Evolutionary conservation across 495 filamentous ascomycete genomes (phyloP).

Genomic region (Tetracladium marchalianum): DNA sequence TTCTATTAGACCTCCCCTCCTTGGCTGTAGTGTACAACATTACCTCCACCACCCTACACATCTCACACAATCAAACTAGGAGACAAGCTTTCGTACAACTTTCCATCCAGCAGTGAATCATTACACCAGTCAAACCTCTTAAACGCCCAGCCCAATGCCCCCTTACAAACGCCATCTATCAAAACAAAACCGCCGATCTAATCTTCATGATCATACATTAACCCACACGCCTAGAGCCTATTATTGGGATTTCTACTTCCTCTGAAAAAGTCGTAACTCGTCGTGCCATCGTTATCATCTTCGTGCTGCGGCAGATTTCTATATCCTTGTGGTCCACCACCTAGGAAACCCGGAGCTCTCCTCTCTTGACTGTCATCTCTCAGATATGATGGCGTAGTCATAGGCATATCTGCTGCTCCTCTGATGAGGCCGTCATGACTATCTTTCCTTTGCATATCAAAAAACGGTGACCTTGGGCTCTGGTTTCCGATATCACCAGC

Average conservation of each 20-base stretch:
- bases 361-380: slow-evolving; percentile 11
- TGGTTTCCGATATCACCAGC: slow-evolving; percentile 3
- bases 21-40: too few species aligned
- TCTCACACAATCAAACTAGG: too few species aligned
- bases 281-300: slow-evolving; percentile 12
- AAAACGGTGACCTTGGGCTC: slow-evolving; percentile 2
- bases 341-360: slow-evolving; percentile 30
- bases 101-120: too few species aligned
- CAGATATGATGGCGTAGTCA: slow-evolving; percentile 7
- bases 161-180: neutral
- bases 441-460: slow-evolving; percentile 8
- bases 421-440: slow-evolving; percentile 29
- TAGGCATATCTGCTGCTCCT: slow-evolving; percentile 21
- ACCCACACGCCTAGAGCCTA: neutral
- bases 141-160: neutral
- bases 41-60: too few species aligned
- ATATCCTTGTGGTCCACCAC: slow-evolving; percentile 43
- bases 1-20: too few species aligned
- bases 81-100: too few species aligned
- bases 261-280: slow-evolving; percentile 20
- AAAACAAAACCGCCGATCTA: neutral
- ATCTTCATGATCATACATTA: neutral
- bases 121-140: too few species aligned
- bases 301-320: slow-evolving; percentile 36
- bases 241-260: slow-evolving; percentile 2